phyloP scores from a whole-genome alignment of 306 rosid genomes.

The Morella rubra region DNA sequence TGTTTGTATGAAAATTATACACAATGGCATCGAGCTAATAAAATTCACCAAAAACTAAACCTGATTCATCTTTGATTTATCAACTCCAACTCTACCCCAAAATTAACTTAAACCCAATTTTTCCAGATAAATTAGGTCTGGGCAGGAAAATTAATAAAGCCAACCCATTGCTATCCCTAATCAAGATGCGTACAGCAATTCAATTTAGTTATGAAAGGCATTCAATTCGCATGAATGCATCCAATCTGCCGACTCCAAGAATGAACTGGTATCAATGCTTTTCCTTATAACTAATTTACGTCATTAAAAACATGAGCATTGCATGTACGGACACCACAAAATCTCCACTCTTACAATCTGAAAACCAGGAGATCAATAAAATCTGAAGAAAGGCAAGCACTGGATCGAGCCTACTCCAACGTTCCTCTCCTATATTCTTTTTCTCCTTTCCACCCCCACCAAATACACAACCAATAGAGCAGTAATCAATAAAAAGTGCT shows the following conservation, averaged over 20 bases:
- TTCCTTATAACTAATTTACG: too few relatives aligned
- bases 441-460: not conserved
- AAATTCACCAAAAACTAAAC: slow-evolving; percentile 1
- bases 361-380: not conserved
- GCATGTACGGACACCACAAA: not conserved
- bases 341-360: not conserved
- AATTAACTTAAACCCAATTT: not conserved
- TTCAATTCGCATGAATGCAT: not conserved
- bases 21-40: not conserved
- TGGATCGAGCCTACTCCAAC: not conserved
- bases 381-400: not conserved
- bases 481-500: slow-evolving; percentile 36
- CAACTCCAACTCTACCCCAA: not conserved
- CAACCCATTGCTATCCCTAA: not conserved
- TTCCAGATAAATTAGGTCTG: not conserved
- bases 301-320: not conserved
- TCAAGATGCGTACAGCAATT: not conserved
- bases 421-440: not conserved
- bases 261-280: not conserved
- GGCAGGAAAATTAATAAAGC: not conserved
- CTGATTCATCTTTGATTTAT: not conserved
- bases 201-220: not conserved
- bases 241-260: slow-evolving; percentile 1
- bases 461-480: slow-evolving; percentile 11
- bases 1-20: not conserved